Evolutionary conservation across 1,284 basidiomycete species (phyloP).

Genomic region (Melampsora larici-populina): DNA sequence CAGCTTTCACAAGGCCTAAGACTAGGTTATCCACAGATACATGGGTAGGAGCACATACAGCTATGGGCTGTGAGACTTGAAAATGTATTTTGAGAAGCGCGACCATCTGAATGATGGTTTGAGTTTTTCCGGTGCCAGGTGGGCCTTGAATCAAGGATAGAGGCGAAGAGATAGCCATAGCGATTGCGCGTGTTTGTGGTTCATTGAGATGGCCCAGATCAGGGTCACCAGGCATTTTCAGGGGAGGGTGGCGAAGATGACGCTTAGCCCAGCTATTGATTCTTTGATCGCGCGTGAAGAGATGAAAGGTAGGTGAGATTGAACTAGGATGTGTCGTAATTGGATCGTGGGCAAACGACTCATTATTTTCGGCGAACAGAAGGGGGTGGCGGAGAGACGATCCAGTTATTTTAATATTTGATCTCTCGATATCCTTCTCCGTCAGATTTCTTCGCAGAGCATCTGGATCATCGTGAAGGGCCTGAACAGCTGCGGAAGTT

Average conservation of each 20-base stretch:
- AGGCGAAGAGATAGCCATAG: conserved; percentile 75
- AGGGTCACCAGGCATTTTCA: conserved; percentile 76
- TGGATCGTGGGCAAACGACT: not conserved
- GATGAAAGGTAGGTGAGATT: not conserved
- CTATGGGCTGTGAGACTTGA: conserved; percentile 73
- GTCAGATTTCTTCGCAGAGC: not conserved
- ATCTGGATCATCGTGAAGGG: conserved; percentile 3
- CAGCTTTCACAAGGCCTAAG: conserved; percentile 52
- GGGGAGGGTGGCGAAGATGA: conserved; percentile 58
- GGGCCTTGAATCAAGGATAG: conserved; percentile 85
- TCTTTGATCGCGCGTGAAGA: conserved; percentile 42
- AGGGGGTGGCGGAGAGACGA: not conserved
- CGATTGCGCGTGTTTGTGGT: conserved; percentile 78
- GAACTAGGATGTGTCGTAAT: not conserved
- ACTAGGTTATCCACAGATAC: conserved; percentile 91
- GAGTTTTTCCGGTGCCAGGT: conserved; percentile 93
- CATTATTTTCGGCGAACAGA: not conserved
- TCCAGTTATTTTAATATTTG: not conserved
- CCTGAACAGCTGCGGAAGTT: conserved; percentile 1
- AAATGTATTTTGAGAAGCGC: conserved; percentile 82
- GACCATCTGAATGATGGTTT: conserved; percentile 81
- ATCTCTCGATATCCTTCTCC: not conserved
- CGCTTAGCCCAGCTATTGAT: conserved; percentile 55
- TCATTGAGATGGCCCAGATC: conserved; percentile 65
- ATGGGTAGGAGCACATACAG: conserved; percentile 89